Evolutionary conservation across 306 rosid genomes (phyloP), one percentile per base, ranked within the genome.

Genomic region (Ziziphus jujuba): DNA sequence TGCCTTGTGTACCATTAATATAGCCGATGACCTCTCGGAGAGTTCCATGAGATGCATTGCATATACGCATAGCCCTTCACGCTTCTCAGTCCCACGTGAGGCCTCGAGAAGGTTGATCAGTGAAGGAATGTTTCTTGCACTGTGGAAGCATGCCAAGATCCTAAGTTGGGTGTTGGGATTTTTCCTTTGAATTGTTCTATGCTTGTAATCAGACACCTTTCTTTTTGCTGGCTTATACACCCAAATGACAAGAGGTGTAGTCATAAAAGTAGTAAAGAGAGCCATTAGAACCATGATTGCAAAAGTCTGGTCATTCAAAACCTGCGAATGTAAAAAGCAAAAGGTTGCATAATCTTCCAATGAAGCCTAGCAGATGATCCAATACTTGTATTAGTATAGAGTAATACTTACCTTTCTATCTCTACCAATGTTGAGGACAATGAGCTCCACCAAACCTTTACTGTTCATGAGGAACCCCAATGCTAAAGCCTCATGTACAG

Each of bases 261-360:
- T 92, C 25, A 89, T 74, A 75, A 89, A 87, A 55, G 98, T 92
- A 11, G 96, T 92, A 61, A 92, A 78, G 57, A 92, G 73, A 43
- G 98, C 98, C 98, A 92, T 92, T 11, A 92, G 84, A 75, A 92
- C 84, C 96, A 92, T 87, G 34, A 92, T 84, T 25, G 96, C 95
- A 74, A 92, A 92, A 24, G 96, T 92, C 68, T 92, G 89, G 69
- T 92, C 96, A 81, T 89, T 89, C 80, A 92, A 81, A 54, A 92
- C 98, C 97, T 89, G 89, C 73, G 81, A 31, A 75, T 53, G 56
- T 56, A 66, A 47, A 61, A 21, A 31, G 44, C 48, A 43, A 71
- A 63, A 10, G 24, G 7, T 13, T n/a, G 24, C 9, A 22, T 34
- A 69, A 15, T 40, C 16, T 2, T 3, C 36, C 17, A 44, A 12